phyloP scores from a whole-genome alignment of 148 eudicot genomes.

The Chenopodium formosanum region DNA sequence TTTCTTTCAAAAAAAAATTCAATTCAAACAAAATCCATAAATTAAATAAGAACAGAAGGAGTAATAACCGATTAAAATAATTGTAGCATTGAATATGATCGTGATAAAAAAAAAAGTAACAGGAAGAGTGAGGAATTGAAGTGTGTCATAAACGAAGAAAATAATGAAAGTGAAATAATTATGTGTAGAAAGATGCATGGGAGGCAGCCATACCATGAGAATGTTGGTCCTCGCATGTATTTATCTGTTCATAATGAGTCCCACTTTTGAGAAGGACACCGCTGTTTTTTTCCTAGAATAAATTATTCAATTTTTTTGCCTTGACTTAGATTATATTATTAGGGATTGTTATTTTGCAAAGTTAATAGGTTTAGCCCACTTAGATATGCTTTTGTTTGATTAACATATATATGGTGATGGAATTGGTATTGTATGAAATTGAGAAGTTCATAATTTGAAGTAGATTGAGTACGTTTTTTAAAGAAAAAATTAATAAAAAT shows the following conservation, averaged over 20 bases:
- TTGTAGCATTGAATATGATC: no score
- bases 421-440: no score
- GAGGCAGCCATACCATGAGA: slow-evolving; percentile 54
- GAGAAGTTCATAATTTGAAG: no score
- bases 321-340: not conserved
- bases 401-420: no score
- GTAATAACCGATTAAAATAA: no score
- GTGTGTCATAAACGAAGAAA: not conserved
- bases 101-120: no score
- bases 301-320: not conserved
- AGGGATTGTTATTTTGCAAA: not conserved
- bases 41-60: no score
- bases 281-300: not conserved
- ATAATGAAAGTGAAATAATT: slow-evolving; percentile 16
- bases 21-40: no score
- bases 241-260: not conserved
- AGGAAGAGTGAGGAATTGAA: not conserved
- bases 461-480: not conserved
- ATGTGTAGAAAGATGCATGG: slow-evolving; percentile 10
- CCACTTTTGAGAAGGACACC: slow-evolving; percentile 14
- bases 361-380: no score
- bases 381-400: no score
- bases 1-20: no score
- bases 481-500: no score
- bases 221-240: slow-evolving; percentile 50